phyloP scores from a whole-genome alignment of 768 basidiomycete species.

The Hypsizygus marmoreus region DNA sequence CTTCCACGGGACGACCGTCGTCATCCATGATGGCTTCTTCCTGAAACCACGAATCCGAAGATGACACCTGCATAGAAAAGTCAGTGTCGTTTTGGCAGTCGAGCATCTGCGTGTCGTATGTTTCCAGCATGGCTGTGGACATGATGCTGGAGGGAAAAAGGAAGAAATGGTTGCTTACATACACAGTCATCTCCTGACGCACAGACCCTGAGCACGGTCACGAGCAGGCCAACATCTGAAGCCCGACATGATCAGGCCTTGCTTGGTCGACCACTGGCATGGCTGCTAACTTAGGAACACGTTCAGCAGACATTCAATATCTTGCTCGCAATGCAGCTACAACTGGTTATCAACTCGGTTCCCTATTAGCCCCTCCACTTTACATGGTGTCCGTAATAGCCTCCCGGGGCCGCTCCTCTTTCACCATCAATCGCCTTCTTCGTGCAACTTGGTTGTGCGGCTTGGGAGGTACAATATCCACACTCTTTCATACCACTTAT shows the following conservation, averaged over 20 bases:
- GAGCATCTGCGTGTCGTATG: slow-evolving; percentile 65
- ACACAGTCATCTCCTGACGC: slow-evolving; percentile 12
- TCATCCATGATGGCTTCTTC: slow-evolving; percentile 64
- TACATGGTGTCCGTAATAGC: slow-evolving; percentile 57
- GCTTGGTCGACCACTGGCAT: no score
- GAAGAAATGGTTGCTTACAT: slow-evolving; percentile 16
- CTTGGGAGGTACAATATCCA: slow-evolving; percentile 44
- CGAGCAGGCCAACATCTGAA: not conserved
- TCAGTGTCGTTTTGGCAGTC: slow-evolving; percentile 61
- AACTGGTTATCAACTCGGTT: slow-evolving; percentile 68
- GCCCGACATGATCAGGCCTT: no score
- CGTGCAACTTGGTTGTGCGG: slow-evolving; percentile 78
- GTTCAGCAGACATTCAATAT: slow-evolving; percentile 61
- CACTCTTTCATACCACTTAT: not conserved
- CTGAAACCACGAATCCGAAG: slow-evolving; percentile 53
- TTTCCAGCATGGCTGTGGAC: slow-evolving; percentile 48
- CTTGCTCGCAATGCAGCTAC: slow-evolving; percentile 66
- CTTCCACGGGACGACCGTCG: slow-evolving; percentile 34
- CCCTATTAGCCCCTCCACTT: slow-evolving; percentile 60
- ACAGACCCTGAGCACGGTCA: slow-evolving; percentile 7
- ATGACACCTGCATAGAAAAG: slow-evolving; percentile 56
- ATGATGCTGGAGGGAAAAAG: slow-evolving; percentile 25
- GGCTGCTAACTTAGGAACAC: slow-evolving; percentile 33
- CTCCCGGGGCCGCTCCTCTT: slow-evolving; percentile 53
- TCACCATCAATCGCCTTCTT: slow-evolving; percentile 63